Conservation (phyloP, 441 rosid genomes). For the Omphalea diandra region DNA sequence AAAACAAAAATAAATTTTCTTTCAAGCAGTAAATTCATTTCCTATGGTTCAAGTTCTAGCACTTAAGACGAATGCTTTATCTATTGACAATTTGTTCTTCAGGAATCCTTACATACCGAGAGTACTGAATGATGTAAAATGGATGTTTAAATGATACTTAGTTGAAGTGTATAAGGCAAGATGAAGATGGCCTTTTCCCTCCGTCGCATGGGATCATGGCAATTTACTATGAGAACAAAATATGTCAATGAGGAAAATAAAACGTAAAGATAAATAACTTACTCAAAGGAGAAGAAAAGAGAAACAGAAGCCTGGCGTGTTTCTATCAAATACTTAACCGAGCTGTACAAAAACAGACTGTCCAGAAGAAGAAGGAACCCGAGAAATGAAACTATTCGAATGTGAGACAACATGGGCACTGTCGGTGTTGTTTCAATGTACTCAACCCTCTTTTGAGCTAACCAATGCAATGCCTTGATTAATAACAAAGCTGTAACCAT, state of each 20-base stretch:
- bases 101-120: neutral
- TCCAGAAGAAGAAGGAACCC: conserved; percentile 84
- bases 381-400: conserved; percentile 83
- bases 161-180: neutral
- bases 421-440: conserved; percentile 94
- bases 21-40: neutral
- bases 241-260: neutral
- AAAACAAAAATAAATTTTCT: neutral
- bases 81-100: neutral
- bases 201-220: too few relatives aligned
- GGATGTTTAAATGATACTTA: neutral
- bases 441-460: conserved; percentile 95
- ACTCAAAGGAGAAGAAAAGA: conserved; percentile 96
- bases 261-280: conserved; percentile 36
- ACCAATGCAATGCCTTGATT: conserved; percentile 91
- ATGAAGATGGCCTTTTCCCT: neutral
- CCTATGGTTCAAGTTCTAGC: neutral
- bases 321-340: conserved; percentile 61
- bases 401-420: conserved; percentile 70
- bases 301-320: conserved; percentile 87
- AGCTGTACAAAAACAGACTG: conserved; percentile 65
- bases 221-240: neutral
- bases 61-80: neutral
- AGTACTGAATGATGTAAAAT: neutral
- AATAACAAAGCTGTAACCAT: conserved; percentile 75